Evolutionary conservation across 345 rosid species (phyloP), one percentile per base, ranked within the genome.

Genomic region (Populus euphratica): DNA sequence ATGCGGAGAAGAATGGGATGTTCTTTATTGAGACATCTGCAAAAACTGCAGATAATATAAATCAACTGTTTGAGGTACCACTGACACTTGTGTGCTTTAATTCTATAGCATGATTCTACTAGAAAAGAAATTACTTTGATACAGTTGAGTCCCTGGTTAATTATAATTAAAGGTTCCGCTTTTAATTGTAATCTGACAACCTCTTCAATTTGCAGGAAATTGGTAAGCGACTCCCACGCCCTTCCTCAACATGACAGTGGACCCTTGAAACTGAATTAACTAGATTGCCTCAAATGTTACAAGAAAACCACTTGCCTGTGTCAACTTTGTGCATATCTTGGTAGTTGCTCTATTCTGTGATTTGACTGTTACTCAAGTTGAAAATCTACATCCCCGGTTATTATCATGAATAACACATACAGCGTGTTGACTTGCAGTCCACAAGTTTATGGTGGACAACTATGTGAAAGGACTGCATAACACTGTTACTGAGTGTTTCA

Each of bases 1-100:
- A 90, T 79, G 97, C 99, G 7, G 99, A 95, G 93, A 93, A 91
- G 85, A 95, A 95, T 70, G 91, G 98, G 29, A 95, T 95, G 99
- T 95, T 95, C 90, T 95, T 92, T 76, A 93, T 95, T 6, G 99
- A 95, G 91, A 91, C 98, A 47, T 95, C 99, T 38, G 99, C 99
- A 41, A 95, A 95, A 86, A 95, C 99, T 70, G 98, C 99, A 16
- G 97, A 93, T 82, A 95, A 95, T 78, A 93, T 95, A 83, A 92
- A 91, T 70, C 90, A 95, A 84, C 89, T 95, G 73, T 95, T 95
- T 79, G 90, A 95, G 99, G 99, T 92, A 70, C 41, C 76, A 66
- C 70, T 75, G 13, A 29, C 67, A 43, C 64, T 23, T 75, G 6
- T 44, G 44, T 50, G 23, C 38, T 69, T 69, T 64, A 35, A 18